Evolutionary conservation across 495 filamentous ascomycete species (phyloP).

Genomic region (Lichenothelia convexa): DNA sequence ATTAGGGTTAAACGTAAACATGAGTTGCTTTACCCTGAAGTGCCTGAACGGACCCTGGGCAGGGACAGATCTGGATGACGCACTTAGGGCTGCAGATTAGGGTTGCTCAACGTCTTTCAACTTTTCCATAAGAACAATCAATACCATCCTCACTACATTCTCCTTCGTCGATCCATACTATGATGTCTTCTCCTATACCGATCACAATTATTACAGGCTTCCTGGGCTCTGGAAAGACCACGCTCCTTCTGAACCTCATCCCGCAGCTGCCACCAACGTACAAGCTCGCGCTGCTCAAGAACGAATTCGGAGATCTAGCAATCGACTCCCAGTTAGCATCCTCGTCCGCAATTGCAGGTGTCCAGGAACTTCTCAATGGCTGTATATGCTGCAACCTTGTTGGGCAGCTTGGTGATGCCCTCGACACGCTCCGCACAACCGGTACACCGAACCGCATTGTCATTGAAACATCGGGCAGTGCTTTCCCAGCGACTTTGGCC

Average conservation of each 20-base stretch:
- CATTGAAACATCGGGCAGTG: slow-evolving; percentile 77
- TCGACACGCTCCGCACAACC: slow-evolving; percentile 44
- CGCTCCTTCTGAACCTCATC: slow-evolving; percentile 73
- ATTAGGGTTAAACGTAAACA: no score
- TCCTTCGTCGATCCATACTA: background rate
- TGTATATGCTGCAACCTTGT: slow-evolving; percentile 99
- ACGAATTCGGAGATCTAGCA: slow-evolving; percentile 91
- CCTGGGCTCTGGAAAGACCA: slow-evolving; percentile 86
- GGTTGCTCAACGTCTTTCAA: background rate
- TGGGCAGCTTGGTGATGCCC: slow-evolving; percentile 66
- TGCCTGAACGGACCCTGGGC: no score
- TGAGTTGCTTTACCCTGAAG: no score
- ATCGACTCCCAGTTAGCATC: slow-evolving; percentile 81
- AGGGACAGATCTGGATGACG: no score
- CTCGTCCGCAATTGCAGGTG: slow-evolving; percentile 64
- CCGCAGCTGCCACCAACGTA: slow-evolving; percentile 65
- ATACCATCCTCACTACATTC: no score
- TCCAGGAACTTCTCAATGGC: slow-evolving; percentile 79
- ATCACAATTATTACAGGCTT: slow-evolving; percentile 93
- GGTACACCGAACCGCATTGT: slow-evolving; percentile 65
- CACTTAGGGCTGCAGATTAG: no score
- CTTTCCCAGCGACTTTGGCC: slow-evolving; percentile 27
- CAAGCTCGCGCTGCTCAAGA: slow-evolving; percentile 86
- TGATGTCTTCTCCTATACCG: slow-evolving; percentile 59
- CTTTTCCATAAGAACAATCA: slow-evolving; percentile 1